Percentiles rank a stretch among this genome's conserved stretches.
These are phyloP conservation scores for Trichophyton rubrum DNA, from an alignment of 2,329 filamentous ascomycete genomes.

Conservation along the genomic window DNA sequence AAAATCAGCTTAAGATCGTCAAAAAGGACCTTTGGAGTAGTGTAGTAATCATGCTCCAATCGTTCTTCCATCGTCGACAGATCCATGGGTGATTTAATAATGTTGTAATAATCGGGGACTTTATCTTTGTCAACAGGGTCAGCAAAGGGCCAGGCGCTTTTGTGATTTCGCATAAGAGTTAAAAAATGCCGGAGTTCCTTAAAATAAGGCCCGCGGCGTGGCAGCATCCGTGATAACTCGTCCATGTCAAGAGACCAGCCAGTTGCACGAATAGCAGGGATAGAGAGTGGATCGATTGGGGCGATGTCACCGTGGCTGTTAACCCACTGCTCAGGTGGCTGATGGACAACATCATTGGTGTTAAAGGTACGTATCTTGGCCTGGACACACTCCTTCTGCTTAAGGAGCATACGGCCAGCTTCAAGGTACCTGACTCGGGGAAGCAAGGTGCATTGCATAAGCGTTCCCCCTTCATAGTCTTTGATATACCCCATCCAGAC, in stretches of 20 bases:
- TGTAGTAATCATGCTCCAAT: conserved; percentile 84
- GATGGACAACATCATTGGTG: conserved; percentile 75
- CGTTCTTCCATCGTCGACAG: conserved; percentile 90
- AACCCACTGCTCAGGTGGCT: conserved; percentile 75
- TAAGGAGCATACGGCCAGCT: conserved; percentile 80
- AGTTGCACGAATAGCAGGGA: conserved; percentile 76
- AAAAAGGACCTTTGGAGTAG: conserved; percentile 86
- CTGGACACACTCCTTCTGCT: conserved; percentile 90
- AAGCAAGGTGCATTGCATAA: conserved; percentile 98
- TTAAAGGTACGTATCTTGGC: conserved; percentile 89
- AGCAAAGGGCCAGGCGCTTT: conserved; percentile 86
- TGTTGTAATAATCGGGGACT: conserved; percentile 93
- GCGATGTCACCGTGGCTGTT: conserved; percentile 46
- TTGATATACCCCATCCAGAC: conserved; percentile 99
- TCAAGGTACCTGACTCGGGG: conserved; percentile 91
- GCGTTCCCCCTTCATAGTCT: conserved; percentile 95
- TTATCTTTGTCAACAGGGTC: conserved; percentile 90
- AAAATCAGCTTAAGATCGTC: conserved; percentile 80
- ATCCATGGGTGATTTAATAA: conserved; percentile 99
- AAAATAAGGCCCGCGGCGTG: conserved; percentile 90
- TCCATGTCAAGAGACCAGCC: conserved; percentile 99
- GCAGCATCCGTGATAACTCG: conserved; percentile 84
- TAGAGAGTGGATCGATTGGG: conserved; percentile 70
- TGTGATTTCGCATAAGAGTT: conserved; percentile 89
- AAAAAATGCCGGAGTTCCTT: conserved; percentile 85